Percentiles rank a stretch among this genome's conserved stretches.
phyloP scores from a whole-genome alignment of 371 early-diverging fungal species.

The Mucor lusitanicus region DNA sequence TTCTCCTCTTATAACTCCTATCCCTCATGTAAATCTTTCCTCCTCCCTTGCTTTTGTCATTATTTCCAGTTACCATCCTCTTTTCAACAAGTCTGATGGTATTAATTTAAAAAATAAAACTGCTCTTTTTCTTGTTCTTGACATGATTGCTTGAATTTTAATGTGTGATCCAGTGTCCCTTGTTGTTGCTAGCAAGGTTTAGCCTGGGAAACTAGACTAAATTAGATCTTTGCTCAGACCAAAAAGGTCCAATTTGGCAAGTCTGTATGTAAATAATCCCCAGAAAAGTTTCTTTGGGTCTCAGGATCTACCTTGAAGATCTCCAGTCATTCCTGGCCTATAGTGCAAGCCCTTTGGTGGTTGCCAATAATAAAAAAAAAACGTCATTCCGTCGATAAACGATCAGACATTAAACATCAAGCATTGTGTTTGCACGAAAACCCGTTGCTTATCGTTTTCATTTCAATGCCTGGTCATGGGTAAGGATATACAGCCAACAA shows the following conservation, averaged over 20 bases:
- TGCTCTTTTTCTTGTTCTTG: neutral
- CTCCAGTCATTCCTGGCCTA: neutral
- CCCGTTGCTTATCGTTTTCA: neutral
- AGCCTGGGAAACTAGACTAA: neutral
- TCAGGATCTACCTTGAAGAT: neutral
- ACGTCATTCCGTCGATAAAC: no score
- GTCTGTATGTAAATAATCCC: neutral
- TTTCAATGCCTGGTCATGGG: neutral
- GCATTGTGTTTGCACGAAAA: no score
- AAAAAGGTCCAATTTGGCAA: neutral
- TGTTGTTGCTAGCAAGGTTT: neutral
- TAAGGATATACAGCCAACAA: neutral
- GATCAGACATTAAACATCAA: no score
- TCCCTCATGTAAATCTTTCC: neutral
- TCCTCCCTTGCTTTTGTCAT: neutral
- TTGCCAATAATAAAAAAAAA: neutral
- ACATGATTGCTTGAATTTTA: neutral
- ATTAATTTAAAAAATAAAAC: neutral
- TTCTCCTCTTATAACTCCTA: conserved; percentile 1
- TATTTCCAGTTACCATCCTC: neutral
- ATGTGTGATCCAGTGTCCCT: neutral
- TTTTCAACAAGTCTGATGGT: neutral
- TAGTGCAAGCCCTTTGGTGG: neutral
- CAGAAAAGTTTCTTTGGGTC: neutral
- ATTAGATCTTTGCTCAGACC: neutral